These are phyloP conservation scores for Schizonepeta tenuifolia DNA, from an alignment of 257 asterid species.

Conservation along the genomic window DNA sequence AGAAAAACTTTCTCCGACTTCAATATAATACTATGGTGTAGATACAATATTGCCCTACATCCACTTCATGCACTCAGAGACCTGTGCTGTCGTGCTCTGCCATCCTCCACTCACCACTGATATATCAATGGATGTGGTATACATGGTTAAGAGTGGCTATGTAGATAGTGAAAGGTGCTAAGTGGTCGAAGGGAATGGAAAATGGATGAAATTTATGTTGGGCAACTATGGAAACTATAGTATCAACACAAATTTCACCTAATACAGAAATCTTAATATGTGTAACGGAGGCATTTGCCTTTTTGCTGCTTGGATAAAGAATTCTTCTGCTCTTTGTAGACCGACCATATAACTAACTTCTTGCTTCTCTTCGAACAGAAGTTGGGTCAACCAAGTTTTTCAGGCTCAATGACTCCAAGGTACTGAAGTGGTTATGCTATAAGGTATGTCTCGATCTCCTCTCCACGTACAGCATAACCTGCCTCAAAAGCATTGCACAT, in stretches of 20 bases:
- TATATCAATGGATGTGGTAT: too few relatives aligned
- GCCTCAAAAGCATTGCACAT: constrained; percentile 2
- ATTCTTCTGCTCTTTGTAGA: background rate
- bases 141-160: too few relatives aligned
- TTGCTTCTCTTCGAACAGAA: constrained; percentile 51
- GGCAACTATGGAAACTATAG: background rate
- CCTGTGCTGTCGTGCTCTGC: too few relatives aligned
- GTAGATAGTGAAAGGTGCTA: too few relatives aligned
- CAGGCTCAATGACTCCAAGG: constrained; percentile 91
- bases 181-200: background rate
- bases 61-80: too few relatives aligned
- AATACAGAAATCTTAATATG: background rate
- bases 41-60: too few relatives aligned
- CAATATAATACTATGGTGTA: too few relatives aligned
- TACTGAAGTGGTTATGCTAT: constrained; percentile 75
- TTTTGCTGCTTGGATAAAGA: background rate
- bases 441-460: constrained; percentile 66
- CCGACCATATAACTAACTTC: constrained; percentile 8
- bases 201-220: background rate
- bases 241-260: background rate
- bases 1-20: too few relatives aligned
- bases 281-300: background rate
- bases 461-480: constrained; percentile 15
- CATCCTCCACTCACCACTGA: too few relatives aligned
- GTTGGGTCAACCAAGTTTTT: constrained; percentile 76